Evolutionary conservation across 2,329 filamentous ascomycete species (phyloP).

Genomic region (Allantophomopsis cytisporea): DNA sequence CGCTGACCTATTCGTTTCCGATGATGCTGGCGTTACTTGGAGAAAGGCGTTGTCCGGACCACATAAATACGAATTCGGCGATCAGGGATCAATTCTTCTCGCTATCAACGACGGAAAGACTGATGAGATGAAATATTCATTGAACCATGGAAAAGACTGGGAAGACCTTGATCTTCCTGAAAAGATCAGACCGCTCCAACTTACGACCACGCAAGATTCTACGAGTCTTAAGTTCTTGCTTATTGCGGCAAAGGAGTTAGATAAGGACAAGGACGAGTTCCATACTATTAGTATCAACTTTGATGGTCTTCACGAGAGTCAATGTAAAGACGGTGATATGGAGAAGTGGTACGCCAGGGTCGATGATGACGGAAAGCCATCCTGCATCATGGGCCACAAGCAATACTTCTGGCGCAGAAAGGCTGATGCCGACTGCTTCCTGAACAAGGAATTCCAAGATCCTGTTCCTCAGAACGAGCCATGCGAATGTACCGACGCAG

Average conservation of each 20-base stretch:
- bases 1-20: constrained; percentile 75
- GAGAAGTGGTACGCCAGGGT: constrained; percentile 81
- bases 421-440: constrained; percentile 77
- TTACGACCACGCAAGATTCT: constrained; percentile 86
- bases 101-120: constrained; percentile 62
- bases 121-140: constrained; percentile 57
- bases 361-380: constrained; percentile 66
- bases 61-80: constrained; percentile 93
- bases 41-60: constrained; percentile 59
- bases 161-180: constrained; percentile 53
- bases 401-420: constrained; percentile 80
- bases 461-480: constrained; percentile 53
- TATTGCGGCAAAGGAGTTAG: constrained; percentile 39
- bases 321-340: constrained; percentile 73
- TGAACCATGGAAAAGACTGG: constrained; percentile 86
- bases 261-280: constrained; percentile 36
- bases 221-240: constrained; percentile 86
- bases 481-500: constrained; percentile 70
- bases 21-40: constrained; percentile 85
- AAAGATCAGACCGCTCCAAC: constrained; percentile 54
- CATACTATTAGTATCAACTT: constrained; percentile 74
- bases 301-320: constrained; percentile 61
- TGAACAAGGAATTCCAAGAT: constrained; percentile 75
- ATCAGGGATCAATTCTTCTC: constrained; percentile 78
- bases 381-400: constrained; percentile 91